phyloP scores from a whole-genome alignment of 2,329 filamentous ascomycete species.

The Colletotrichum sp. region DNA sequence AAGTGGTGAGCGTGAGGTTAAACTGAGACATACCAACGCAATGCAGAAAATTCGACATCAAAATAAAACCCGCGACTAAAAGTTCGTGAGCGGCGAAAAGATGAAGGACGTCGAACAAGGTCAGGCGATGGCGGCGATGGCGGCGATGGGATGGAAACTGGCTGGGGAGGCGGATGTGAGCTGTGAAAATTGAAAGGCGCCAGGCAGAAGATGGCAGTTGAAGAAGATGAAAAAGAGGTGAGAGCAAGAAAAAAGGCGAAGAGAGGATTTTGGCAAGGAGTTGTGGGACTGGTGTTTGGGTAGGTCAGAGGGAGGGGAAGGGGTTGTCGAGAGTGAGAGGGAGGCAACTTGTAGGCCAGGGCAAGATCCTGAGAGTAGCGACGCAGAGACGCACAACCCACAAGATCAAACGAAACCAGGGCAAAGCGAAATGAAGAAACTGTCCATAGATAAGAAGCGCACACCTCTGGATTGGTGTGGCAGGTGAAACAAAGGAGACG shows the following conservation, averaged over 20 bases:
- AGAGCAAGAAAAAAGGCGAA: background rate
- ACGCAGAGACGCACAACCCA: background rate
- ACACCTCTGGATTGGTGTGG: background rate
- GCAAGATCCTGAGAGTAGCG: background rate
- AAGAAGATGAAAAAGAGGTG: background rate
- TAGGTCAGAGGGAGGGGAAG: background rate
- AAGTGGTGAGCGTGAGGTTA: background rate
- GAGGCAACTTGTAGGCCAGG: background rate
- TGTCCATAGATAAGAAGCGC: background rate
- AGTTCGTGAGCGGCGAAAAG: background rate
- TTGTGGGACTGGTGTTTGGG: background rate
- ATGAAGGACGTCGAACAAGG: background rate
- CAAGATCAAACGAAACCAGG: background rate
- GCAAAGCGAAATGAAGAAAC: background rate
- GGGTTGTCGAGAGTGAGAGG: background rate
- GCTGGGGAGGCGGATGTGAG: accelerated
- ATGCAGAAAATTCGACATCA: background rate
- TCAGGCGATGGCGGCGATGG: background rate
- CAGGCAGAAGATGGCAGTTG: background rate
- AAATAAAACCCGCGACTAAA: background rate
- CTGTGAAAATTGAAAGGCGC: background rate
- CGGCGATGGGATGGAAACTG: background rate
- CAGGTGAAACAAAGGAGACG: background rate
- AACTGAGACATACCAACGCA: background rate
- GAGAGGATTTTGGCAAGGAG: background rate